phyloP scores from a whole-genome alignment of 345 rosid genomes.

The Syzygium oleosum region DNA sequence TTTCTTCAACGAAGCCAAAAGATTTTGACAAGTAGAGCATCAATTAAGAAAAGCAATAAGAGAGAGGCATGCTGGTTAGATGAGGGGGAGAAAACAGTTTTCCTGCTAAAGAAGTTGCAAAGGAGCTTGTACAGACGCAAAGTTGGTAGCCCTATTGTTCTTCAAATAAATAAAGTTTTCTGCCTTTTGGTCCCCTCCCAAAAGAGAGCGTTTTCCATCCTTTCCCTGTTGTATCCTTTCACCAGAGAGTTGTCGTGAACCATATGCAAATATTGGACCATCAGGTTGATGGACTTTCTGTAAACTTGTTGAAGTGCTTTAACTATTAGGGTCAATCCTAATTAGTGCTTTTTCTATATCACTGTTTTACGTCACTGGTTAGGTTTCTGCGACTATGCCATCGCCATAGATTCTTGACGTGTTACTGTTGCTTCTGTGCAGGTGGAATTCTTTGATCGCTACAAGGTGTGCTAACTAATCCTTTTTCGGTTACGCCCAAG shows the following conservation, averaged over 20 bases:
- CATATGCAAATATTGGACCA: not conserved
- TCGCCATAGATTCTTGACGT: not conserved
- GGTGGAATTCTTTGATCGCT: conserved; percentile 85
- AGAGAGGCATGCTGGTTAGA: not conserved
- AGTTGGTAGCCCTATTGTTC: not conserved
- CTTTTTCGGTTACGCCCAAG: not conserved
- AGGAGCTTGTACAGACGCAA: not conserved
- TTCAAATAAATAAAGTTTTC: no score
- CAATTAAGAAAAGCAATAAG: not conserved
- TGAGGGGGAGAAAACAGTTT: not conserved
- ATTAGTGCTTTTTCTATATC: not conserved
- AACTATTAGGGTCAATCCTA: not conserved
- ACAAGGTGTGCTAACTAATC: conserved; percentile 45
- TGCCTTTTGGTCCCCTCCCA: not conserved
- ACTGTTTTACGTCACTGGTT: not conserved
- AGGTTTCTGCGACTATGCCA: not conserved
- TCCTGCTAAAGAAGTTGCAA: not conserved
- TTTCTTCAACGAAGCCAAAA: not conserved
- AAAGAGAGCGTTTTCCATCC: not conserved
- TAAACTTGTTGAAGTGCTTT: not conserved
- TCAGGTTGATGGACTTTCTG: not conserved
- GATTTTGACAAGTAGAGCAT: not conserved
- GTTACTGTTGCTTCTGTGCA: conserved; percentile 15
- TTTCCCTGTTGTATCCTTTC: not conserved
- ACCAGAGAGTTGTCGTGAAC: no score